Evolutionary conservation across 805 yeast species (phyloP), one percentile per base, ranked within the genome.

Genomic region (Candida broadrunensis): DNA sequence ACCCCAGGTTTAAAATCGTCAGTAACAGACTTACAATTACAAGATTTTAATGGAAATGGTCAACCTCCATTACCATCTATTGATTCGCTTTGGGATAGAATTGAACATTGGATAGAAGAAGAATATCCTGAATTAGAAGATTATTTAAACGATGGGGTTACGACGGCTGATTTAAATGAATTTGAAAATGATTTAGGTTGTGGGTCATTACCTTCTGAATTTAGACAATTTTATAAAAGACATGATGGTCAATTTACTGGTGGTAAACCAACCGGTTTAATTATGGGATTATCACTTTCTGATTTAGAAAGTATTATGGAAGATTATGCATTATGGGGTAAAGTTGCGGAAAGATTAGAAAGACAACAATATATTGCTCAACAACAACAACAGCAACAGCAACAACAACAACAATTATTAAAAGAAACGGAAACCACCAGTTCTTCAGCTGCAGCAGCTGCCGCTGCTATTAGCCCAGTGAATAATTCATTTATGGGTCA

Each of bases 31-130:
- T 65, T 69, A 33, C 76, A 73, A 41, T 56, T 73, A 58, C 70
- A 66, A 64, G 71, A 51, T 42, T 72, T 61, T 61, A 69, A 52
- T 62, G 58, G 49, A 55, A 65, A 66, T 29, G 80, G 80, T 1
- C 73, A 63, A 45, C 76, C 78, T 18, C 79, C 79, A 15, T 55
- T 73, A 38, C 79, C 80, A 14, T 57, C 65, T 19, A 52, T 70
- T 18, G 75, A 70, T 43, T 60, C 71, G 4, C 55, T 70, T 38
- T 70, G 75, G 75, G 65, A 61, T 45, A 52, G 74, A 26, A 58
- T 70, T 36, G 75, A 66, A 43, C 46, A 47, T 33, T 70, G 72
- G 66, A 56, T 69, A 43, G 75, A 70, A 31, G 70, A 66, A 36
- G 75, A 70, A 48, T 70, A 69, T 47, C 75, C 75, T 2, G 75